phyloP scores from a whole-genome alignment of 441 rosid genomes.

The Euphorbia schlechtendalii region DNA sequence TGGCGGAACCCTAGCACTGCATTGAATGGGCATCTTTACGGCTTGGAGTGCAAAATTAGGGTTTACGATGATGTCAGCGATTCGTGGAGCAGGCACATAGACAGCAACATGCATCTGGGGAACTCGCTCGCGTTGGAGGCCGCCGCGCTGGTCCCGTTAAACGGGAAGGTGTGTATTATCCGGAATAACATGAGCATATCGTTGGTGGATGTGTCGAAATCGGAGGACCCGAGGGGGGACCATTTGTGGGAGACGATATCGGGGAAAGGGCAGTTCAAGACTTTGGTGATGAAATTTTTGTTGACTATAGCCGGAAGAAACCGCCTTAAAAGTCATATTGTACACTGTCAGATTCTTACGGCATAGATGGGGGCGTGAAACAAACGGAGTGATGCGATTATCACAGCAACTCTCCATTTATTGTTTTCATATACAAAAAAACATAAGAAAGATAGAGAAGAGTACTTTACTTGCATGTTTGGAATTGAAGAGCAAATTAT shows the following conservation, averaged over 20 bases:
- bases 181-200: slow-evolving; percentile 91
- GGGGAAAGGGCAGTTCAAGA: slow-evolving; percentile 69
- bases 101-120: slow-evolving; percentile 85
- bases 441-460: too few species aligned
- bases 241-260: slow-evolving; percentile 84
- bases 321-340: slow-evolving; percentile 68
- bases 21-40: slow-evolving; percentile 73
- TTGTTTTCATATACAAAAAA: too few species aligned
- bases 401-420: not conserved
- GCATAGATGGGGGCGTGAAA: too few species aligned
- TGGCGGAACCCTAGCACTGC: slow-evolving; percentile 87
- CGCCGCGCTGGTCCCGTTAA: slow-evolving; percentile 77
- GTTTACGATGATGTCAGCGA: slow-evolving; percentile 61
- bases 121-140: slow-evolving; percentile 75
- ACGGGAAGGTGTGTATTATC: slow-evolving; percentile 77
- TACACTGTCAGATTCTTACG: slow-evolving; percentile 92
- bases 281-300: slow-evolving; percentile 64
- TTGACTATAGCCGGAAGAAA: slow-evolving; percentile 89
- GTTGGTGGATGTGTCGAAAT: slow-evolving; percentile 65
- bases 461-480: too few species aligned
- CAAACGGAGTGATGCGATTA: slow-evolving; percentile 5
- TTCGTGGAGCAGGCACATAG: slow-evolving; percentile 81
- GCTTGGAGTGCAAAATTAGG: slow-evolving; percentile 76
- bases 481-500: too few species aligned
- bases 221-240: slow-evolving; percentile 44